phyloP scores from a whole-genome alignment of 257 asterid species.

The Solanum chmielewskii region DNA sequence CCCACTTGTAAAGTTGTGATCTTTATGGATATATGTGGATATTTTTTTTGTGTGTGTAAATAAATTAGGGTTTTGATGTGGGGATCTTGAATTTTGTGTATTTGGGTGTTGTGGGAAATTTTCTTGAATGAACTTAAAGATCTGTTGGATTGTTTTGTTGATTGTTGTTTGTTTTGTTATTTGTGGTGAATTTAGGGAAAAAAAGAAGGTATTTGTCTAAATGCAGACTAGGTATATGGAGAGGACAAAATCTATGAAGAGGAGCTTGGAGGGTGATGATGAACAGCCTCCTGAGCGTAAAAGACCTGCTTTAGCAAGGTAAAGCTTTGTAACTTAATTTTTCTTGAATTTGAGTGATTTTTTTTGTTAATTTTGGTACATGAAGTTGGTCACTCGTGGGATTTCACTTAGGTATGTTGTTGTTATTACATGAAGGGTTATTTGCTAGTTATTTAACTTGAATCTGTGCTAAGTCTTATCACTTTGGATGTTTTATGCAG shows the following conservation, averaged over 20 bases:
- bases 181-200: neutral
- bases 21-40: neutral
- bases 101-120: neutral
- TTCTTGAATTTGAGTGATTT: neutral
- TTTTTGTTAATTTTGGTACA: neutral
- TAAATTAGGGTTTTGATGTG: neutral
- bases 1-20: neutral
- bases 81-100: neutral
- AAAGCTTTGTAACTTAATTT: neutral
- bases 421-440: neutral
- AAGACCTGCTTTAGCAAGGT: conserved; percentile 53
- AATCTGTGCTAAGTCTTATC: neutral
- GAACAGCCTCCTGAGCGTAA: conserved; percentile 56
- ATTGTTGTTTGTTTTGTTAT: neutral
- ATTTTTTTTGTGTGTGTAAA: neutral
- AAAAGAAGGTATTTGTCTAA: conserved; percentile 10
- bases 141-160: neutral
- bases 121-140: neutral
- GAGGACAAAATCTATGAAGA: conserved; percentile 69
- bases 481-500: neutral
- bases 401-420: neutral
- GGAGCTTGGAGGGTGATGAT: conserved; percentile 66
- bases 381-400: neutral
- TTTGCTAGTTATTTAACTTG: neutral
- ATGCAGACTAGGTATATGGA: conserved; percentile 93